Evolutionary conservation across 176 grass and related monocot genomes (phyloP).

Genomic region (Juncus effusus): DNA sequence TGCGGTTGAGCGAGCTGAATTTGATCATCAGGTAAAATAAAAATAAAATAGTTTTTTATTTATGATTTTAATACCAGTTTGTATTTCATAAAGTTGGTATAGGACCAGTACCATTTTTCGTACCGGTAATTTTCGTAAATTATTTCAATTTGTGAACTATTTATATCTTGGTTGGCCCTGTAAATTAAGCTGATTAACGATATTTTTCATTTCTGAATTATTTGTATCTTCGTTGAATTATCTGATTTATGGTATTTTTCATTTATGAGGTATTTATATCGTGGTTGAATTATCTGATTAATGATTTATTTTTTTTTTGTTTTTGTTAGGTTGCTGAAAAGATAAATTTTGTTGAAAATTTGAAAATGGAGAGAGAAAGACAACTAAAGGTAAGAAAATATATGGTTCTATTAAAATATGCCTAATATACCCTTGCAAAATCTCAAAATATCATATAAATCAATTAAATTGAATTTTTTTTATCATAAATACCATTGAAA

Average conservation of each 20-base stretch:
- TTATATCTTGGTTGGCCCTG: neutral
- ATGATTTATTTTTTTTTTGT: neutral
- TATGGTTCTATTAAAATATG: neutral
- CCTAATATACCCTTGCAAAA: neutral
- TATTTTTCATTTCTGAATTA: neutral
- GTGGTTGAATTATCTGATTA: conserved; percentile 8
- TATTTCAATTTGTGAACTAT: neutral
- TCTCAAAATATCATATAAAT: neutral
- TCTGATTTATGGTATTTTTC: neutral
- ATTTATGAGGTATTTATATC: conserved; percentile 12
- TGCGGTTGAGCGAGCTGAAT: conserved; percentile 43
- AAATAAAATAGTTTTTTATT: neutral
- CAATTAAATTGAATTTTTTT: conserved; percentile 6
- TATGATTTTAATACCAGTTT: neutral
- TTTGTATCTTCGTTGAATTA: neutral
- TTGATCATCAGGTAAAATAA: conserved; percentile 68
- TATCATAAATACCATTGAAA: neutral
- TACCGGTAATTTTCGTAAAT: neutral
- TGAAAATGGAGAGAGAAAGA: conserved; percentile 54
- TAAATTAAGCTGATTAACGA: neutral
- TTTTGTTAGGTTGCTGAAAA: conserved; percentile 47
- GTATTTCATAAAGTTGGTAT: neutral
- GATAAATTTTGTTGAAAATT: conserved; percentile 48
- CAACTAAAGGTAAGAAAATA: conserved; percentile 47
- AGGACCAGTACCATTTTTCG: neutral